Evolutionary conservation across 495 filamentous ascomycete species (phyloP), one percentile per base, ranked within the genome.

Genomic region (Xylaria sp.): DNA sequence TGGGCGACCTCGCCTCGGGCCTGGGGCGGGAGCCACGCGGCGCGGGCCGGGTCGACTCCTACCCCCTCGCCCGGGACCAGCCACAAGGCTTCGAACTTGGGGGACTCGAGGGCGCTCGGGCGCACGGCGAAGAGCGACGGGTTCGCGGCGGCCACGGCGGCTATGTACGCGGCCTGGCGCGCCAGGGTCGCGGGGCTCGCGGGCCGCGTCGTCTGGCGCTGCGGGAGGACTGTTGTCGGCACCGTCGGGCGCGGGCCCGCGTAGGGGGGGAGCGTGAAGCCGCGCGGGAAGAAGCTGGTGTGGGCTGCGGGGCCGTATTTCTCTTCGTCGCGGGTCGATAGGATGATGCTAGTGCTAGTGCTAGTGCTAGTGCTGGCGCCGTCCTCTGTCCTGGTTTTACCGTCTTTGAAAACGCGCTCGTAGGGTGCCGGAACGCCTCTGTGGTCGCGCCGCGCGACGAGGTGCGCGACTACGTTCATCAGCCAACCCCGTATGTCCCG

Each of bases 401-500:
- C 11, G 21, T 31, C 1, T 19, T 55, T 67, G n/a, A n/a, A n/a
- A n/a, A n/a, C n/a, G n/a, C n/a, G n/a, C 48, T 67, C 64, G 70
- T 73, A 72, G 4, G 74, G 68, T 4, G 75, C 48, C 11, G 64
- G 64, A 0, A 77, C 75, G 0, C 63, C 72, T 9, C 71, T 68
- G 3, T 69, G 70, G 68, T 81, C 80, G 29, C 68, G 67, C 29
- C 73, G 73, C 21, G 79, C 74, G 46, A 82, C 5, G 5, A 71
- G 57, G 57, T 73, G 76, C 15, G 80, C 33, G 2, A 68, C 14
- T 1, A 59, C 40, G 48, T 80, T 71, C 8, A 75, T 63, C 3
- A 82, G 73, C 80, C 80, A 84, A 19, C 82, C 82, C 53, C 75
- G 33, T 40, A 76, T 55, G 67, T 82, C 78, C 69, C 78, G 71